phyloP scores from a whole-genome alignment of 768 basidiomycete genomes.

The Albatrellus ellisii region DNA sequence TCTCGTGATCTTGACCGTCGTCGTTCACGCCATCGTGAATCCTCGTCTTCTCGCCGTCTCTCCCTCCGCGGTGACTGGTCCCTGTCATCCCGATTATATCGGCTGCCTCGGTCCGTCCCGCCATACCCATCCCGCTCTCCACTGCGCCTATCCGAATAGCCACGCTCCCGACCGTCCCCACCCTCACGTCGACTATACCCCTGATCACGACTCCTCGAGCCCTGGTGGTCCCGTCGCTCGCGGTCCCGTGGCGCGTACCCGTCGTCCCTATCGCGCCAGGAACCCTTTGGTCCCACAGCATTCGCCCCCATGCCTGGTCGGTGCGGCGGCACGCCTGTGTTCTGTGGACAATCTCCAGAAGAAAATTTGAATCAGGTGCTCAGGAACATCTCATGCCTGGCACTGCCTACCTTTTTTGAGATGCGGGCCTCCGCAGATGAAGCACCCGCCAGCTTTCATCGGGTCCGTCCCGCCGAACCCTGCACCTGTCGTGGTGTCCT shows the following conservation, averaged over 20 bases:
- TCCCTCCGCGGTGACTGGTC: slow-evolving; percentile 14
- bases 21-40: slow-evolving; percentile 11
- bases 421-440: slow-evolving; percentile 89
- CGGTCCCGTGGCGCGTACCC: slow-evolving; percentile 6
- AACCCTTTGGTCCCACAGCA: slow-evolving; percentile 11
- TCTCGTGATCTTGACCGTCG: slow-evolving; percentile 18
- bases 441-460: slow-evolving; percentile 61
- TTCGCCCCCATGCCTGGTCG: slow-evolving; percentile 22
- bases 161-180: not conserved
- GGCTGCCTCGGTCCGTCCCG: slow-evolving; percentile 4
- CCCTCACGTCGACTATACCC: slow-evolving; percentile 9
- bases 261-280: slow-evolving; percentile 15
- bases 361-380: not conserved
- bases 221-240: slow-evolving; percentile 1
- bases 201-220: slow-evolving; percentile 4
- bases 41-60: slow-evolving; percentile 13
- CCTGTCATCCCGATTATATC: slow-evolving; percentile 8
- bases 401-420: slow-evolving; percentile 61
- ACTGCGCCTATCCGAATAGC: slow-evolving; percentile 4
- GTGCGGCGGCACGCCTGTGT: slow-evolving; percentile 17
- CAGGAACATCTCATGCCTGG: not conserved
- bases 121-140: slow-evolving; percentile 3
- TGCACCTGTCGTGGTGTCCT: slow-evolving; percentile 71
- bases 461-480: slow-evolving; percentile 53
- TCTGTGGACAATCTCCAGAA: slow-evolving; percentile 24